Conservation (phyloP, 2,329 filamentous ascomycete genomes). For the Cordyceps militaris region DNA sequence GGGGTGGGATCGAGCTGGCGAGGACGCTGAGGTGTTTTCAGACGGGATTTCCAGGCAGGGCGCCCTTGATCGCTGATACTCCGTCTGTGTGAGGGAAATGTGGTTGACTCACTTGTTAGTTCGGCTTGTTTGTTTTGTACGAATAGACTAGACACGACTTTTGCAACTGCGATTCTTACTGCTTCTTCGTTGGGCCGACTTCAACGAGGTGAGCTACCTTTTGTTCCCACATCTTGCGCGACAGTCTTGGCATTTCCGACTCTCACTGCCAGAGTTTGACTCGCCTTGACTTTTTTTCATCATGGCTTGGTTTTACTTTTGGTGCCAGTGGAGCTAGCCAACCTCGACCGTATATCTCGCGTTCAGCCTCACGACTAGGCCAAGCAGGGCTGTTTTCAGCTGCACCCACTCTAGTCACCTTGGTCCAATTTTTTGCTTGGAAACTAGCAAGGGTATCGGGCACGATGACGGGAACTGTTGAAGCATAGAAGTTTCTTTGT, state of each 20-base stretch:
- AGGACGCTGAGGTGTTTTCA: neutral
- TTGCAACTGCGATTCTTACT: too few relatives aligned
- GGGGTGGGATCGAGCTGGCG: constrained; percentile 7
- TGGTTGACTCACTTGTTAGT: neutral
- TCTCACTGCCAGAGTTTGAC: too few relatives aligned
- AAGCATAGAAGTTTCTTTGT: neutral
- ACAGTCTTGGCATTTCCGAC: too few relatives aligned
- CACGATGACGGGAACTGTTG: neutral
- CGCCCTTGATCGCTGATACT: neutral
- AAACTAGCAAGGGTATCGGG: neutral
- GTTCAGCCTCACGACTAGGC: constrained; percentile 3
- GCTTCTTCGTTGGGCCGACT: too few relatives aligned
- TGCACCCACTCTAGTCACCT: constrained; percentile 1
- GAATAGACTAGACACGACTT: too few relatives aligned
- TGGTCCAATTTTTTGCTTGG: neutral
- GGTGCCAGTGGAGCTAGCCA: neutral
- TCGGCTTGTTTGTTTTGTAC: too few relatives aligned
- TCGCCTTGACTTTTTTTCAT: neutral
- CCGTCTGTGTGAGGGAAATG: neutral
- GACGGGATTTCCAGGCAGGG: neutral
- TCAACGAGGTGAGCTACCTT: too few relatives aligned
- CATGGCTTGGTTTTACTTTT: neutral
- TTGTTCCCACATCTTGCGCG: too few relatives aligned
- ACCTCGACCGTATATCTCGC: neutral
- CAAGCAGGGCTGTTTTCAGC: neutral